Base-by-base conservation (phyloP, 2,329 filamentous ascomycete species). In the Ascomycota sp. region DNA sequence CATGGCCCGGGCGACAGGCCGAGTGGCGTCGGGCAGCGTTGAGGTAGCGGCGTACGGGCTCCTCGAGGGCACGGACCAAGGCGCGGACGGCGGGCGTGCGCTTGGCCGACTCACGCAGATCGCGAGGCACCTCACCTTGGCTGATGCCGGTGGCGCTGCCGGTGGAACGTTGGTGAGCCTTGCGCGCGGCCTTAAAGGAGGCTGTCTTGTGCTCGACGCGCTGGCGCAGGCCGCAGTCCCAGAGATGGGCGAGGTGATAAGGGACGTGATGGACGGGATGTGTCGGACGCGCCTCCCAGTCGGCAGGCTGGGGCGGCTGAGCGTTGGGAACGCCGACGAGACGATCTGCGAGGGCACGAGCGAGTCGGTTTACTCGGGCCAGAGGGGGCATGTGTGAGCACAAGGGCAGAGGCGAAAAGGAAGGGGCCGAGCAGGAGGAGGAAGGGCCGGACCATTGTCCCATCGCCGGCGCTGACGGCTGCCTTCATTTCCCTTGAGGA, bases 401-500 rank as follows among this genome's bases (percentile, higher is more conserved):
- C 12, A 31, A 6, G 7, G 25, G 21, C 9, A 11, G 6, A n/a
- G 21, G 12, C 30, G 21, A 25, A 27, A 9, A 6, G 27, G 27
- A 6, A 3, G 9, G 9, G 27, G 8, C 9, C 2, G 11, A 21
- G 29, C 9, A 13, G 6, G 11, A 6, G 6, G 11, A 6, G 12
- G 1, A 2, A 10, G 16, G 8, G 7, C n/a, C 56, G 42, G 65
- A 91, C 82, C 80, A 54, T 95, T 98, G 61, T 98, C 89, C 83
- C 84, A 95, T 36, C 86, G 68, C 45, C 86, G 75, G 33, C 86
- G 66, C 46, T 86, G 74, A 27, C 86, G 69, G 45, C 72, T 86
- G 27, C 86, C 86, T 53, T 93, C 83, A 44, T 91, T 92, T 36
- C 86, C 86, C 58, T 83, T 91, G 26, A 89, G 61, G 34, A 92